These are phyloP conservation scores for Syzygium aromaticum DNA, from an alignment of 345 rosid genomes.

Conservation along the genomic window DNA sequence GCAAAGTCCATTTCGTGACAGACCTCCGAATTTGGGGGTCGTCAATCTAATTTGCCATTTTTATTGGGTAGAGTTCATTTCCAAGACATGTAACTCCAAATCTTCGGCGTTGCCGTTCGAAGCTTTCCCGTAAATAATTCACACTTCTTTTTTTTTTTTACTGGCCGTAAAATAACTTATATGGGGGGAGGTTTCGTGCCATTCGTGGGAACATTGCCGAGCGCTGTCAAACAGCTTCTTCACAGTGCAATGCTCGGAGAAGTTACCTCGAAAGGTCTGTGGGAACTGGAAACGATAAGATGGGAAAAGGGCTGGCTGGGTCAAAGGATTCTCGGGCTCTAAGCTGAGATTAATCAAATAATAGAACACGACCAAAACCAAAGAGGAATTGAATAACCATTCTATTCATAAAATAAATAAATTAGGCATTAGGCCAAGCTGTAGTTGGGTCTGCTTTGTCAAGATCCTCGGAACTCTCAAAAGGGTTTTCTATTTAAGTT, in stretches of 20 bases:
- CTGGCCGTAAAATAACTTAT: background rate
- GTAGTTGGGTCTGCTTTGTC: background rate
- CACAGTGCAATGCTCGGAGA: background rate
- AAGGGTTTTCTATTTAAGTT: background rate
- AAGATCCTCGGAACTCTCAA: background rate
- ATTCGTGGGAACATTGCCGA: background rate
- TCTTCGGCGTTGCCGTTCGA: background rate
- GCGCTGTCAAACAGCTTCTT: background rate
- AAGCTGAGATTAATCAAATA: background rate
- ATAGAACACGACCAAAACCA: background rate
- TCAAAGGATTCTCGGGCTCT: background rate
- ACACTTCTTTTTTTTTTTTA: background rate
- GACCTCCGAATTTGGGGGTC: background rate
- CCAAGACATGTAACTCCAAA: background rate
- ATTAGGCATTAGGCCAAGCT: background rate
- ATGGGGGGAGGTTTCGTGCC: background rate
- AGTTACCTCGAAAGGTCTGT: background rate
- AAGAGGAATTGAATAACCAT: background rate
- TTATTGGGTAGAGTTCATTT: background rate
- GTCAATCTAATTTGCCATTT: background rate
- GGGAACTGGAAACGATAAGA: background rate
- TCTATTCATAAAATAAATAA: background rate
- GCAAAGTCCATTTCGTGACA: background rate
- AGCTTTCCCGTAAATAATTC: background rate
- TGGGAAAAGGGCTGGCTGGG: background rate